Evolutionary conservation across 2,329 filamentous ascomycete species (phyloP), one percentile per base, ranked within the genome.

Genomic region (Cryphonectria parasitica): DNA sequence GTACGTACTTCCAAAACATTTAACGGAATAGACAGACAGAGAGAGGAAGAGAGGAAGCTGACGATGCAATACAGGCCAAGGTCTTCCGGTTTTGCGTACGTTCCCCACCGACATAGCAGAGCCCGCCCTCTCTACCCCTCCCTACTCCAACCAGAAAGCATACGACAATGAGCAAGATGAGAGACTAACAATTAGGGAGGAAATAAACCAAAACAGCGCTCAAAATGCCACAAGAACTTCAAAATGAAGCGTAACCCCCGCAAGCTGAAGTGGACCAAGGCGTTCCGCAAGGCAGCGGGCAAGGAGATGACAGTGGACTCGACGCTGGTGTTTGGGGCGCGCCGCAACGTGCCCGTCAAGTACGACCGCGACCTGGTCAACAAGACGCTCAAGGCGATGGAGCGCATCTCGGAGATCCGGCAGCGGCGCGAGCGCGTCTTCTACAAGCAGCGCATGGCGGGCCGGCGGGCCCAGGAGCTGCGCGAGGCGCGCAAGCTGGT

Each of bases 161-260:
- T 2, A 10, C 15, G 41, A 31, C 52, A 2, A 25, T 7, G n/a
- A 43, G 19, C 43, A n/a, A 28, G 19, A 41, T 19, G 15, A 39
- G 15, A 49, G n/a, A 39, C 69, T 71, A 8, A 71, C 56, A 52
- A 19, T 36, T 6, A 36, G 25, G 25, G 17, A n/a, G 17, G 17
- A n/a, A 13, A 64, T 1, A 39, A 39, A 2, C 8, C 34, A n/a
- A 64, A 25, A 64, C 58, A 72, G 71, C 86, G 89, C 65, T 86
- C 83, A 64, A 90, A 90, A 85, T 90, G 88, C 81, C 90, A 91
- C 82, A 90, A 90, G 78, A 79, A 78, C 66, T 97, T 97, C 89
- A 96, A 97, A 84, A 97, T 97, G 93, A 97, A 97, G 91, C 90
- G 95, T 75, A 97, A 97, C 83, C 94, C 94, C 34, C 90, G 94